These are phyloP conservation scores for Carex parvula DNA, from an alignment of 176 grass and related monocot species.

Conservation along the genomic window DNA sequence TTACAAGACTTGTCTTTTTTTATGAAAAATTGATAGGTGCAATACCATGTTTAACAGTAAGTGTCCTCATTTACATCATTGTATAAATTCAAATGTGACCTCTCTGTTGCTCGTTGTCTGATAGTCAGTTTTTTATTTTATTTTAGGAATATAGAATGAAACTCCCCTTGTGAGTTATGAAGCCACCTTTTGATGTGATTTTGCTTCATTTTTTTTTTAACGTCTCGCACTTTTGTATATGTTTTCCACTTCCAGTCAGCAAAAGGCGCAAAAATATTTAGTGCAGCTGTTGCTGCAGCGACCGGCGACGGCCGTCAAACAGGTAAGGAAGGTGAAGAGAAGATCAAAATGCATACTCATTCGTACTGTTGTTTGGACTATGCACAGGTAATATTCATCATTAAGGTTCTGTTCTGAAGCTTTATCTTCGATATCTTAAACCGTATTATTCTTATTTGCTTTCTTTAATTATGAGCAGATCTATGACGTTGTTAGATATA, in stretches of 20 bases:
- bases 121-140: not conserved
- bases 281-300: slow-evolving; percentile 56
- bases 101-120: not conserved
- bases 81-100: not conserved
- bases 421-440: not conserved
- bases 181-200: not conserved
- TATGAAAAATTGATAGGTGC: not conserved
- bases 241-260: slow-evolving; percentile 55
- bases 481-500: slow-evolving; percentile 83
- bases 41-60: not conserved
- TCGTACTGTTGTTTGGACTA: slow-evolving; percentile 98
- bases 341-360: slow-evolving; percentile 91
- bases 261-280: slow-evolving; percentile 79
- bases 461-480: slow-evolving; percentile 42
- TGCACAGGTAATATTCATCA: slow-evolving; percentile 58
- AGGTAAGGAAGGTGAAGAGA: slow-evolving; percentile 84
- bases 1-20: not conserved
- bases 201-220: not conserved
- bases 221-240: slow-evolving; percentile 1
- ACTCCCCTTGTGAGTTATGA: not conserved
- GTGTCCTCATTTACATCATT: not conserved
- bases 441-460: not conserved
- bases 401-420: not conserved
- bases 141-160: not conserved
- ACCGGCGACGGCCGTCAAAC: slow-evolving; percentile 41